These are phyloP conservation scores for Polyrhizophydium stewartii DNA, from an alignment of 371 early-diverging fungal genomes.

Conservation along the genomic window DNA sequence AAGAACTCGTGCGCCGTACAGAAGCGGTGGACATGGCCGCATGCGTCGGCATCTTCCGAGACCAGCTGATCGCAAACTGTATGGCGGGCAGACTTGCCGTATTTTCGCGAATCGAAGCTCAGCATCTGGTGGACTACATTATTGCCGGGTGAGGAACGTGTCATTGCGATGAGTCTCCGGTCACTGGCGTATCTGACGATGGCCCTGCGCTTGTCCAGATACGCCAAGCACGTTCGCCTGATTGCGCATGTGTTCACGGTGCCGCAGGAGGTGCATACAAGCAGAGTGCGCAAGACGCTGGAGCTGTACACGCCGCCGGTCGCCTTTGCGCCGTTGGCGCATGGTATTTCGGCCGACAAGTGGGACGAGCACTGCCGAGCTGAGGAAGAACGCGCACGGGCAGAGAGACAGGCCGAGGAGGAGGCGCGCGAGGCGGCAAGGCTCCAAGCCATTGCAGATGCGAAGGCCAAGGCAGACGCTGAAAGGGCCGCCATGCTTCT, in stretches of 20 bases:
- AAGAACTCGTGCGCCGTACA: too few relatives aligned
- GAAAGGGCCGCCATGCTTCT: not conserved
- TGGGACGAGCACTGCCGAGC: conserved; percentile 17
- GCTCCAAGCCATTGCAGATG: not conserved
- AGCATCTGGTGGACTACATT: conserved; percentile 2
- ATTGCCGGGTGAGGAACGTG: not conserved
- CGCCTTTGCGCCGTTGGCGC: conserved; percentile 3
- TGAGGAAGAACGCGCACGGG: conserved; percentile 5
- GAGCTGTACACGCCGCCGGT: not conserved
- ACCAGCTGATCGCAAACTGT: not conserved
- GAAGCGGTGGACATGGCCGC: not conserved
- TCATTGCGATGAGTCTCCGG: too few relatives aligned
- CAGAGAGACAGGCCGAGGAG: conserved; percentile 9
- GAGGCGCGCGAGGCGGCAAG: not conserved
- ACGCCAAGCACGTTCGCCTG: conserved; percentile 9
- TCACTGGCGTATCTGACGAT: too few relatives aligned
- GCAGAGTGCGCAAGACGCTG: not conserved
- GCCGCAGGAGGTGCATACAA: conserved; percentile 9
- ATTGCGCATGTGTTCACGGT: conserved; percentile 9
- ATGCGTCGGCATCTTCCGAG: conserved; percentile 1
- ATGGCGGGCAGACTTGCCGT: not conserved
- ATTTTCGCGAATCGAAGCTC: not conserved
- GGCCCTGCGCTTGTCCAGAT: too few relatives aligned
- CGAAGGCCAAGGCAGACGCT: not conserved
- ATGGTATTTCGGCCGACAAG: conserved; percentile 16